Evolutionary conservation across 202 grass and related monocot genomes (phyloP), one percentile per base, ranked within the genome.

Genomic region (Schoenoplectus triqueter): DNA sequence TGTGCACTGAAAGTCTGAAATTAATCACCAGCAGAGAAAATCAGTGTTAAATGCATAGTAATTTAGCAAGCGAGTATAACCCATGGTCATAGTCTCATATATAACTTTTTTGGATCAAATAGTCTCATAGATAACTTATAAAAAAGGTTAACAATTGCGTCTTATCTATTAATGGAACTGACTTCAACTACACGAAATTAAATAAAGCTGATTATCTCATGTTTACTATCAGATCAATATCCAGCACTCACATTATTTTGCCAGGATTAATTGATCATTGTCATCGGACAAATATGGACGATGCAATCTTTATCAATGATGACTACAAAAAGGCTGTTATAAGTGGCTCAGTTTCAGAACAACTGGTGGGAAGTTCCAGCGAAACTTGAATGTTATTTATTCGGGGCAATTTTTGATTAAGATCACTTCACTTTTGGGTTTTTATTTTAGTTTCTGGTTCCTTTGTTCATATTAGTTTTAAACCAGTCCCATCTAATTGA

Each of bases 391-490:
- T 39, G 20, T 39, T 56, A 76, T 39, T 76, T 40, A 72, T 0
- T 56, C 1, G 1, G 51, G 13, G 73, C 2, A 76, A 15, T 40
- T 73, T 55, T 76, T 20, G 20, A 56, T 31, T 10, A 7, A 5
- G 45, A 18, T 21, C 10, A 73, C 21, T 73, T 51, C 70, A 51
- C 46, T 73, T 21, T 50, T 50, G 20, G 47, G 44, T 46, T 71
- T 71, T 31, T 31, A 70, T 70, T 47, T 70, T 70, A 70, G 42
- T 72, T 72, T 48, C n/a, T 72, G n/a, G n/a, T 72, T 31, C 2
- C 44, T n/a, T 71, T 54, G 19, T 51, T 39, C 49, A 75, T 71
- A 74, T 74, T 31, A 18, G 4, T 55, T 71, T 71, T 47, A 47
- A 71, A 45, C 15, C 4, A 71, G 2, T 13, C 49, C 55, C 72